Evolutionary conservation across 768 basidiomycete species (phyloP), one percentile per base, ranked within the genome.

Genomic region (Mycena leptocephala): DNA sequence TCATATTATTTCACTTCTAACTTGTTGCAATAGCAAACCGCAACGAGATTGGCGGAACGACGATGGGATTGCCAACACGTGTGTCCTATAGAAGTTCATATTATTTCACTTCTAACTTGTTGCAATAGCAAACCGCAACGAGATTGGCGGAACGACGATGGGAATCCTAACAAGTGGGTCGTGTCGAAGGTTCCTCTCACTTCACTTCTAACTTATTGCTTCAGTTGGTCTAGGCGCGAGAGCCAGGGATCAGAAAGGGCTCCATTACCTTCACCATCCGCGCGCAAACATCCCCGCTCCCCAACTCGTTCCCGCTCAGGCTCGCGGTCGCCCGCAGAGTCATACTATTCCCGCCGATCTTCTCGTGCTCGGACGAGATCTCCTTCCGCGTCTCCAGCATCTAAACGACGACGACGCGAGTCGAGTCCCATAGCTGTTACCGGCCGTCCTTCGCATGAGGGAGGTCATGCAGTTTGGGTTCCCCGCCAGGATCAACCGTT

Each of bases 91-190:
- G n/a, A n/a, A n/a, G n/a, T n/a, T n/a, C n/a, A n/a, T n/a, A n/a
- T n/a, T n/a, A n/a, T n/a, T n/a, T n/a, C n/a, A n/a, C n/a, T n/a
- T n/a, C n/a, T n/a, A n/a, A n/a, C n/a, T n/a, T n/a, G n/a, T n/a
- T n/a, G n/a, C n/a, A n/a, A n/a, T n/a, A 37, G 35, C 35, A 46
- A 46, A 20, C 43, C 43, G 14, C 43, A 46, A 46, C 43, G 43
- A 46, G 43, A 46, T 46, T 46, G 43, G 43, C 43, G 43, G 43
- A 46, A 46, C 43, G 43, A 46, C 43, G 43, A 46, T 69, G 88
- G 90, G n/a, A 90, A 89, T 79, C 83, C 93, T 65, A 96, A 95
- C 84, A 96, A 95, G 95, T 96, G 84, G 59, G 93, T 84, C 70
- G 58, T 46, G 46, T 48, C 66, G 76, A 30, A 53, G 2, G 39